Conservation (phyloP, 1,284 basidiomycete species). For the Volvariella volvacea region DNA sequence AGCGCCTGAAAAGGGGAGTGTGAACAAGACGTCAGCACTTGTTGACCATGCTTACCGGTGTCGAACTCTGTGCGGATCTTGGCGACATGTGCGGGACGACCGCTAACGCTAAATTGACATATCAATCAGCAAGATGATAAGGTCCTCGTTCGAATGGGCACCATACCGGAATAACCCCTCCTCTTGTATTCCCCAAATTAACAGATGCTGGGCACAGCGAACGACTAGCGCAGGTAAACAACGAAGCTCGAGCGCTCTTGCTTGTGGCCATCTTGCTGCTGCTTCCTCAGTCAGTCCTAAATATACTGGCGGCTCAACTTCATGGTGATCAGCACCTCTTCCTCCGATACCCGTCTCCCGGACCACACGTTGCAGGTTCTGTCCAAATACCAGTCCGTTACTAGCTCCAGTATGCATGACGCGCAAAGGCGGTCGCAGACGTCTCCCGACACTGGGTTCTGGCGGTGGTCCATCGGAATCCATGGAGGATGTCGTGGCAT, state of each 20-base stretch:
- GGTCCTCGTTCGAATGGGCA: conserved; percentile 7
- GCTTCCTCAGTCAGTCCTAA: conserved; percentile 11
- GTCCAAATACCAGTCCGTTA: conserved; percentile 57
- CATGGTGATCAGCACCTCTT: conserved; percentile 11
- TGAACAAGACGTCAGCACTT: conserved; percentile 10
- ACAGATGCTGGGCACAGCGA: conserved; percentile 73
- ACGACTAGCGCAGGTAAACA: conserved; percentile 67
- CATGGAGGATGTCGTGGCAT: conserved; percentile 43
- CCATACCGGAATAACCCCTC: conserved; percentile 77
- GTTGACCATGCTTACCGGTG: conserved; percentile 42
- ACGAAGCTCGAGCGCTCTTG: conserved; percentile 44
- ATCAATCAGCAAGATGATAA: conserved; percentile 8
- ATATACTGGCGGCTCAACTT: conserved; percentile 6
- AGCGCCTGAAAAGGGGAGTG: conserved; percentile 42
- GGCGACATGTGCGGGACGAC: conserved; percentile 68
- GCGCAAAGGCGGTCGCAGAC: conserved; percentile 46
- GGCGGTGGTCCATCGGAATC: conserved; percentile 35
- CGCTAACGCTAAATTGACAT: conserved; percentile 52
- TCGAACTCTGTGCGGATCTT: conserved; percentile 80
- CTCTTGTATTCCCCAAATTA: conserved; percentile 76
- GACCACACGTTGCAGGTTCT: conserved; percentile 50
- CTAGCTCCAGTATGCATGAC: conserved; percentile 6
- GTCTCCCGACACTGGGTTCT: conserved; percentile 48
- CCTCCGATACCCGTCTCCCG: conserved; percentile 43
- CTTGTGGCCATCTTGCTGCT: conserved; percentile 9